Evolutionary conservation across 495 filamentous ascomycete species (phyloP).

Genomic region (Lasiosphaeriaceae sp.): DNA sequence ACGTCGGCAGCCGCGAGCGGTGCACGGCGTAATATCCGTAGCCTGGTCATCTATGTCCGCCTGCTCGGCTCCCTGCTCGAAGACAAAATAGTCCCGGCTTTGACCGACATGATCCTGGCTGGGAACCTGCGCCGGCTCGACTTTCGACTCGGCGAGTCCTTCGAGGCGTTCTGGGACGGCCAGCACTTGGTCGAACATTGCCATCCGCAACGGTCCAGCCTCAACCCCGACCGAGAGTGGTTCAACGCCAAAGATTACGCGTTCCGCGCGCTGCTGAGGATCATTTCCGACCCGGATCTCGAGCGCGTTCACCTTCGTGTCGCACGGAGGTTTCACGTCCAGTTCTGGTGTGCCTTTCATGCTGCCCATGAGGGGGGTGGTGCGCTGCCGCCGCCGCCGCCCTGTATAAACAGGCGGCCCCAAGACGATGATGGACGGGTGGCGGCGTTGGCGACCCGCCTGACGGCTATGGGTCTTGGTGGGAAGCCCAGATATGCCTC

Average conservation of each 20-base stretch:
- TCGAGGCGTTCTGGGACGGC: constrained; percentile 21
- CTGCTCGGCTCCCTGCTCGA: constrained; percentile 25
- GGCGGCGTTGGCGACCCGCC: too few species aligned
- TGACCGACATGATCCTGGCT: constrained; percentile 26
- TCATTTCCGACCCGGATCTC: constrained; percentile 31
- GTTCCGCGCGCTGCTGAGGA: constrained; percentile 25
- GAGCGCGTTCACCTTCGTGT: constrained; percentile 22
- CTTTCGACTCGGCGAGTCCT: not conserved
- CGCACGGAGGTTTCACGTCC: constrained; percentile 16
- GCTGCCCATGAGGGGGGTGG: not conserved
- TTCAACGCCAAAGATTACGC: not conserved
- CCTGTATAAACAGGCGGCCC: too few species aligned
- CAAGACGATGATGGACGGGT: too few species aligned
- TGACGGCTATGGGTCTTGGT: too few species aligned
- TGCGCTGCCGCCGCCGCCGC: too few species aligned
- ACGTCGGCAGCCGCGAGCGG: not conserved
- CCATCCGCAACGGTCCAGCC: not conserved
- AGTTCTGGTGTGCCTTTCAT: constrained; percentile 30
- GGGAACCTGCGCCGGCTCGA: constrained; percentile 24
- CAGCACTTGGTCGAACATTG: not conserved
- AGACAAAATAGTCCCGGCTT: not conserved
- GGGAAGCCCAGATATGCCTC: not conserved
- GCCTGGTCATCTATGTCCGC: constrained; percentile 21
- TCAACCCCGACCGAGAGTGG: constrained; percentile 11
- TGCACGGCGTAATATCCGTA: constrained; percentile 26